Evolutionary conservation across 164 flowering plant species (phyloP).

Genomic region (Annona squamosa): DNA sequence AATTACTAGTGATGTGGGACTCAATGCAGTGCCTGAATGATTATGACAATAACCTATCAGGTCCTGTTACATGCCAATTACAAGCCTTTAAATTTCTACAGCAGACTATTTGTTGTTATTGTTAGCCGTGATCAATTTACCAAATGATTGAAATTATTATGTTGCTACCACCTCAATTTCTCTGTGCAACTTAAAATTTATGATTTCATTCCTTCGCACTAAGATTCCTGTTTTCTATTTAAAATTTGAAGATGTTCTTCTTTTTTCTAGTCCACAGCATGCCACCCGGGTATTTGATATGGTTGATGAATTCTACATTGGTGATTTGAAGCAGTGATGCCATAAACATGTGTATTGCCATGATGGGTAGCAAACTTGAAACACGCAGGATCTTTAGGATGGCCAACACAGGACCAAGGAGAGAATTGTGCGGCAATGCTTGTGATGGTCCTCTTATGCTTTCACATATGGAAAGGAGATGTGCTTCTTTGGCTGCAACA

Average conservation of each 20-base stretch:
- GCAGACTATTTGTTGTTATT: no score
- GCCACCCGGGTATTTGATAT: slow-evolving; percentile 91
- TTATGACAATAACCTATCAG: no score
- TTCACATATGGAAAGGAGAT: not conserved
- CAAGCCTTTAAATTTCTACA: no score
- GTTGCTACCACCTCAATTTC: no score
- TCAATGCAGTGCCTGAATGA: no score
- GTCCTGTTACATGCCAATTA: no score
- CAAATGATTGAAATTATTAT: no score
- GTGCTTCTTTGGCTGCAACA: not conserved
- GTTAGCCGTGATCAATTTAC: no score
- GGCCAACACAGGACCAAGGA: not conserved
- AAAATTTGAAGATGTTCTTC: not conserved
- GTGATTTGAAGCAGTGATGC: slow-evolving; percentile 44
- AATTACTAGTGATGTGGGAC: no score
- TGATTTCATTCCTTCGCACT: no score
- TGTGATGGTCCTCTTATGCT: not conserved
- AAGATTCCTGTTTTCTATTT: not conserved
- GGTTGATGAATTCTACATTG: slow-evolving; percentile 86
- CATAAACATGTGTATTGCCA: not conserved
- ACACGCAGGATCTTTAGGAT: not conserved
- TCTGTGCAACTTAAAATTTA: no score
- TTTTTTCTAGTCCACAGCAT: slow-evolving; percentile 84
- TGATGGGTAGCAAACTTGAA: not conserved
- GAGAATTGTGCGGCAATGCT: not conserved